Conservation (phyloP, 1,284 basidiomycete genomes). For the Vanrija pseudolonga region DNA sequence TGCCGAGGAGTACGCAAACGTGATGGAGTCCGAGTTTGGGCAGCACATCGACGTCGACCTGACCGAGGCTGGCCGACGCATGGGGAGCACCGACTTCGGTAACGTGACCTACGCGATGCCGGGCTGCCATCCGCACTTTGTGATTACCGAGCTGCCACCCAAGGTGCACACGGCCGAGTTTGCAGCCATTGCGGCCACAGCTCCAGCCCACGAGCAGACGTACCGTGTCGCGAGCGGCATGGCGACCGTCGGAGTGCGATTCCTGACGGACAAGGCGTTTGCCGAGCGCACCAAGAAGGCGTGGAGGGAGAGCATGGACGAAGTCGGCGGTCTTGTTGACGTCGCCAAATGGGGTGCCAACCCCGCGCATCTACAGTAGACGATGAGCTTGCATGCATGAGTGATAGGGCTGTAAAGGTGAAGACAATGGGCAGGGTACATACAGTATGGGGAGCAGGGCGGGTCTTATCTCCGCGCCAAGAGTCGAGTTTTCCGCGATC, state of each 20-base stretch:
- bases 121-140: conserved; percentile 21
- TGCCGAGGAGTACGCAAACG: conserved; percentile 9
- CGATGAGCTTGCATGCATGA: no score
- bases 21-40: conserved; percentile 2
- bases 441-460: no score
- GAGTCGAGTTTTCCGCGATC: no score
- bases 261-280: conserved; percentile 41
- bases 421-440: no score
- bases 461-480: no score
- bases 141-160: conserved; percentile 11
- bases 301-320: conserved; percentile 23
- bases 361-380: no score
- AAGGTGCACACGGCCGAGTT: conserved; percentile 29
- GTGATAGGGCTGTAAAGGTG: no score
- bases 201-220: conserved; percentile 29
- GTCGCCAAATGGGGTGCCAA: no score
- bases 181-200: conserved; percentile 8
- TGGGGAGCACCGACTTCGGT: conserved; percentile 17
- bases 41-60: conserved; percentile 3
- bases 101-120: conserved; percentile 25
- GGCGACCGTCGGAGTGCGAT: conserved; percentile 38
- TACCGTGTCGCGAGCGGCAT: conserved; percentile 41
- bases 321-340: no score
- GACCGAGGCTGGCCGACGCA: conserved; percentile 1
- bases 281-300: conserved; percentile 25